Evolutionary conservation across 495 filamentous ascomycete species (phyloP), one percentile per base, ranked within the genome.

Genomic region (Penicillium tannophilum): DNA sequence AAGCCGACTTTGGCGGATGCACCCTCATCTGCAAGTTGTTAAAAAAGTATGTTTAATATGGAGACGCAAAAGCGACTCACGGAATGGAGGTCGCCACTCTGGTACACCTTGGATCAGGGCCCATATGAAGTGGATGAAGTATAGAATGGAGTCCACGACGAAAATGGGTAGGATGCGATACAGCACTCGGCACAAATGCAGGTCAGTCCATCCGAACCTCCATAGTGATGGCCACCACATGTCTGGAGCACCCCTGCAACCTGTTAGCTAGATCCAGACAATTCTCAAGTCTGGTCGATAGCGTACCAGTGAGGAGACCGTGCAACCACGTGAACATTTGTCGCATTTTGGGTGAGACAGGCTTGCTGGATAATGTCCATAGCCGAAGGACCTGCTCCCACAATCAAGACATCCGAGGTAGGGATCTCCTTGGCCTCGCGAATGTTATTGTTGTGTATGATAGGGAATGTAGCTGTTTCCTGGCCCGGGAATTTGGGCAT

Each of bases 211-310:
- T 55, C 53, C 53, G 6, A 46, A 36, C 2, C 43, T 43, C 53
- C 53, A 55, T 14, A 55, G 53, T 30, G 41, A 55, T n/a, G 53
- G 53, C 53, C 53, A 55, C 53, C 53, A 55, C 28, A 55, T 28
- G 28, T 55, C 53, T 24, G 53, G 53, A n/a, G 53, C 43, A 20
- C 53, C 53, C 53, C 53, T 55, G 24, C 5, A 33, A 4, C 1
- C 35, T n/a, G 12, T 51, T 51, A 51, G 47, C 47, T 19, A 1
- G 0, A 16, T 0, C 11, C 30, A n/a, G 11, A 16, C 14, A 23
- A 19, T 6, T 4, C 8, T 46, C 17, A 20, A 4, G 19, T 2
- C 1, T 44, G 3, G 43, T 46, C 7, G 8, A 10, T 33, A 24
- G 42, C 43, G n/a, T 47, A 55, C 53, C 53, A 55, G 30, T 55